These are phyloP conservation scores for Brettanomyces naardenensis DNA, from an alignment of 805 yeast genomes.

Conservation along the genomic window DNA sequence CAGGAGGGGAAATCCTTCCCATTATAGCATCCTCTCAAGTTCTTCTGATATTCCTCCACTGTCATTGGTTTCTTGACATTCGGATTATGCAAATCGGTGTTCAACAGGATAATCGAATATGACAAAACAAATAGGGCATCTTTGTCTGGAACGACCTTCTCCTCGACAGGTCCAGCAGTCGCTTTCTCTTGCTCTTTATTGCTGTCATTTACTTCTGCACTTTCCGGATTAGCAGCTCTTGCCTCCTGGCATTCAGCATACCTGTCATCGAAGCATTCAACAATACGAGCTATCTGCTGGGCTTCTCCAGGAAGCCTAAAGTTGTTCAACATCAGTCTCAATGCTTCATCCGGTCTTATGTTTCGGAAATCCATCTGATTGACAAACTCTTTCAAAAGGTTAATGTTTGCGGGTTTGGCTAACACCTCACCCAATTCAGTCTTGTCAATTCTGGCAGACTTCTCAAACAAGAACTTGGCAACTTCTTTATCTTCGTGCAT, in stretches of 20 bases:
- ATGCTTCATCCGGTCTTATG: constrained; percentile 86
- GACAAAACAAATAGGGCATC: constrained; percentile 88
- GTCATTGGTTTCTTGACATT: constrained; percentile 90
- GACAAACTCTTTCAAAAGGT: constrained; percentile 57
- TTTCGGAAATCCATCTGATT: constrained; percentile 65
- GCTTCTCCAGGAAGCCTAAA: constrained; percentile 97
- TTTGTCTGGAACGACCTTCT: constrained; percentile 60
- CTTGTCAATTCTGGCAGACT: constrained; percentile 79
- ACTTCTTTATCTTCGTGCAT: constrained; percentile 47
- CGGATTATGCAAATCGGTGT: constrained; percentile 90
- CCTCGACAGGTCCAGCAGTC: constrained; percentile 23
- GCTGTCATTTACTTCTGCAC: constrained; percentile 20
- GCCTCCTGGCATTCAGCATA: constrained; percentile 59
- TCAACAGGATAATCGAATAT: constrained; percentile 87
- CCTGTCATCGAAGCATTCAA: constrained; percentile 77
- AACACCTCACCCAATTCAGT: constrained; percentile 79
- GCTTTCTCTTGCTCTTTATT: constrained; percentile 8
- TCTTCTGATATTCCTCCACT: constrained; percentile 69
- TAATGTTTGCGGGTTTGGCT: constrained; percentile 64
- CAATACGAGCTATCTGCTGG: constrained; percentile 88
- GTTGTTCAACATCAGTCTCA: constrained; percentile 69
- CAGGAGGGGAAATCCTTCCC: constrained; percentile 74
- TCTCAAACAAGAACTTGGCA: constrained; percentile 68
- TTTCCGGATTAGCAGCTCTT: constrained; percentile 3
- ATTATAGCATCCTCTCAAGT: constrained; percentile 73